Base-by-base conservation (phyloP, 345 rosid species). In the Odontarrhena argentea region DNA sequence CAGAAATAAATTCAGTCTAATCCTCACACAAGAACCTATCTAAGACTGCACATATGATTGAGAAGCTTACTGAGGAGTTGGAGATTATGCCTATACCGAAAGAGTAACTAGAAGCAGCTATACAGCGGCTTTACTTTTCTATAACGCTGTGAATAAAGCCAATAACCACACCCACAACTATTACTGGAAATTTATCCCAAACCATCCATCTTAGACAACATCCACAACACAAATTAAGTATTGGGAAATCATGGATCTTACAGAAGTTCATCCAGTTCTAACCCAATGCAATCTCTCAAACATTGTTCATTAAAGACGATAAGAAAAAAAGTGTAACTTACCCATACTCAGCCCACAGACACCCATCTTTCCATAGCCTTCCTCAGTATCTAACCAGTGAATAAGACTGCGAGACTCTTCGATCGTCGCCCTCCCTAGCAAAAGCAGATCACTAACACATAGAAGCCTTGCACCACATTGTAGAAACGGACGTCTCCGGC, bases 311-410 rank as follows among this genome's bases (percentile, higher is more conserved):
- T 13, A 6, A 25, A 34, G 18, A 60, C 22, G 38, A 34, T 6
- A 35, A 3, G 22, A 14, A 51, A 15, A 51, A 7, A 22, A 63
- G 53, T 25, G 45, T 13, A 55, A 38, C 87, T 77, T 84, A 94
- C 99, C 99, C 97, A 94, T 94, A 74, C 99, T 94, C 68, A 94
- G 92, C 65, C 99, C 99, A 72, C 96, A 94, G 65, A 91, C 83
- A 32, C 99, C 99, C 83, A 76, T 86, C 84, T 94, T 94, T 72
- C 99, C 99, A 53, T 81, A 91, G 45, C 99, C 97, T 71, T 79
- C 93, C 80, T 88, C 96, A 0, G 48, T 65, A 40, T 91, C 97
- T 55, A 88, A 77, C 99, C 99, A 94, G 74, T 88, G 78, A 63
- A 94, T 70, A 65, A 94, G 97, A 79, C 97, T 69, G 2, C 96